Evolutionary conservation across 371 early-diverging fungal genomes (phyloP), one percentile per base, ranked within the genome.

Genomic region (Mortierella sp.): DNA sequence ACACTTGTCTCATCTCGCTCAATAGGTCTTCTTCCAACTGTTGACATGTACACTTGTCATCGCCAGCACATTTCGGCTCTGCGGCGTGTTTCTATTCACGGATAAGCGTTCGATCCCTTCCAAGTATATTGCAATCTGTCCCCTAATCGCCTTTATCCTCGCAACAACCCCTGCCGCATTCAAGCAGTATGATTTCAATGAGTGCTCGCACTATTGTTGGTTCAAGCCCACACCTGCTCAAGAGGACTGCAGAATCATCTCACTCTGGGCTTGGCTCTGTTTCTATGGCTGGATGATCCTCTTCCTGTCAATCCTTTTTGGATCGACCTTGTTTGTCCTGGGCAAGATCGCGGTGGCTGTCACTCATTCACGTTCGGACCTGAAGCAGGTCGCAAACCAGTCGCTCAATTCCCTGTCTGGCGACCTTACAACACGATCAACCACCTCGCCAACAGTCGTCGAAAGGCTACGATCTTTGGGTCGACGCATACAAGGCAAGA

Each of bases 141-240:
- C 76, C 19, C 0, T 54, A 3, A 13, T 68, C 10, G 60, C 76
- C 37, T 68, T 76, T 43, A 19, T 51, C n/a, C 66, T 76, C 31
- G 58, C 76, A 21, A 68, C 76, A 7, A 46, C 37, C 0, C 62
- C 76, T 3, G 76, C 76, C 0, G 45, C 50, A 21, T 51, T 69
- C 5, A 45, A 54, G 3, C 58, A 69, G 24, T 68, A 54, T 37
- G 47, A 31, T 10, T 76, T 64, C 45, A 54, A 76, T 44, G 61
- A 54, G 2, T 76, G 76, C 25, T 61, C 57, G 2, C 69, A 49
- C 17, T 76, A 76, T 29, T 76, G 76, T 51, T 76, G 76, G 76
- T 76, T 68, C 69, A 52, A 7, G 4, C 41, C 39, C 54, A 1
- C 21, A 19, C 51, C 29, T 1, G 41, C 45, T 5, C 51, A 64